phyloP scores from a whole-genome alignment of 1,284 basidiomycete genomes.

The Ceratobasidium sp. region DNA sequence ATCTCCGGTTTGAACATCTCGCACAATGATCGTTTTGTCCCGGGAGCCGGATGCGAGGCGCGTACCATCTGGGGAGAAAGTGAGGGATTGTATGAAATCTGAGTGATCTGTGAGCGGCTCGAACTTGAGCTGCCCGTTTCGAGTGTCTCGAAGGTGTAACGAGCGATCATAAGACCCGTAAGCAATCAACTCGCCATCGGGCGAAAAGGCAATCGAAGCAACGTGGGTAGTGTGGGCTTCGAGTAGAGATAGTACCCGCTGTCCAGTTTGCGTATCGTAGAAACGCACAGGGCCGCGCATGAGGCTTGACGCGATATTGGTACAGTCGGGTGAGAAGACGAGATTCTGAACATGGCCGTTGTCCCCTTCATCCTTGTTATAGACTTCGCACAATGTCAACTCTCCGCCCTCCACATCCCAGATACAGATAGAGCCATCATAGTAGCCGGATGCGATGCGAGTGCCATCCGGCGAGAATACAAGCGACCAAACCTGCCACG shows the following conservation, averaged over 20 bases:
- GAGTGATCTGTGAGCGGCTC: not conserved
- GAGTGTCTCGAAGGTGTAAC: not conserved
- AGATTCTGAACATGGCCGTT: no score
- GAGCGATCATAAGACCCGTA: constrained; percentile 4
- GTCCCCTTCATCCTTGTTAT: no score
- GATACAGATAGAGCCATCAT: no score
- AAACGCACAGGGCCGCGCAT: no score
- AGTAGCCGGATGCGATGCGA: no score
- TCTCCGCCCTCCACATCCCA: no score
- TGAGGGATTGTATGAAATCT: not conserved
- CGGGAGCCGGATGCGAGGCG: not conserved
- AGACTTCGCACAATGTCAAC: no score
- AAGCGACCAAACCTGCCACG: no score
- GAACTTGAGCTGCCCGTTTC: not conserved
- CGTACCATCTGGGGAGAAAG: not conserved
- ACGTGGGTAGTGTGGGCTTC: not conserved
- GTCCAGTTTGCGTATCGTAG: constrained; percentile 30
- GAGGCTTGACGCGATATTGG: no score
- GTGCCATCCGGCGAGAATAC: no score
- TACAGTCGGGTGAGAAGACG: no score
- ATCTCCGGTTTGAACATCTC: not conserved
- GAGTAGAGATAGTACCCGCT: not conserved
- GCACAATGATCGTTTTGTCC: not conserved
- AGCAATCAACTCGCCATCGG: constrained; percentile 1
- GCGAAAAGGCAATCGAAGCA: not conserved